Evolutionary conservation across 1,284 basidiomycete genomes (phyloP), one percentile per base, ranked within the genome.

Genomic region (Ceratobasidium sp.): DNA sequence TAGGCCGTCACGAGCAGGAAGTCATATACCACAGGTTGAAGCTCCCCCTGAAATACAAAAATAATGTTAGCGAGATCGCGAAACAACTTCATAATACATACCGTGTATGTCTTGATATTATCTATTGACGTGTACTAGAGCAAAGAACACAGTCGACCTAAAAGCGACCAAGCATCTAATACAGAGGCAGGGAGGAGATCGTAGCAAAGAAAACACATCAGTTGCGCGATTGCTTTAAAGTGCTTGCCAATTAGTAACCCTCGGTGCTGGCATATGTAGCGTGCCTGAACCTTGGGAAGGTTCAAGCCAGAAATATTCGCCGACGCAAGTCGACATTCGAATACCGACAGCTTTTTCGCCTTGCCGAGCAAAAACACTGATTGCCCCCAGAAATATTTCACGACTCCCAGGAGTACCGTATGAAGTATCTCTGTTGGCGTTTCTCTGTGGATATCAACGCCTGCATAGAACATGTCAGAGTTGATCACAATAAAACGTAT

Each of bases 171-270:
- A 0, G 82, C 74, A 0, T 77, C 62, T 41, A 82, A 79, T 0
- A 81, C 0, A 13, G 3, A 24, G 16, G 31, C 34, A 39, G 75
- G 74, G 62, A 62, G 78, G 41, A 80, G 39, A n/a, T 75, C 59
- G 24, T 83, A 78, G 0, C 83, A 41, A 74, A 81, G 79, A 75
- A 85, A 84, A 0, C 77, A 46, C 22, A 78, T 80, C 0, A 81
- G 75, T 72, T 84, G 85, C 24, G 78, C 78, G 3, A 86, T 66
- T 0, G 77, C 78, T 76, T 85, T 84, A 73, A 85, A 83, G 29
- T 86, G 83, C 39, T 81, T 81, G 9, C 84, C 83, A 62, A 85
- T 82, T 0, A 86, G 78, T 7, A 79, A 80, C 41, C 83, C 83
- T 9, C 78, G 77, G 75, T 85, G 84, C 71, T 85, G 82, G 51